Percentiles rank a stretch among this genome's conserved stretches.
These are phyloP conservation scores for Globisporangium parvum DNA, from an alignment of 352 stramenopile species.

Conservation along the genomic window DNA sequence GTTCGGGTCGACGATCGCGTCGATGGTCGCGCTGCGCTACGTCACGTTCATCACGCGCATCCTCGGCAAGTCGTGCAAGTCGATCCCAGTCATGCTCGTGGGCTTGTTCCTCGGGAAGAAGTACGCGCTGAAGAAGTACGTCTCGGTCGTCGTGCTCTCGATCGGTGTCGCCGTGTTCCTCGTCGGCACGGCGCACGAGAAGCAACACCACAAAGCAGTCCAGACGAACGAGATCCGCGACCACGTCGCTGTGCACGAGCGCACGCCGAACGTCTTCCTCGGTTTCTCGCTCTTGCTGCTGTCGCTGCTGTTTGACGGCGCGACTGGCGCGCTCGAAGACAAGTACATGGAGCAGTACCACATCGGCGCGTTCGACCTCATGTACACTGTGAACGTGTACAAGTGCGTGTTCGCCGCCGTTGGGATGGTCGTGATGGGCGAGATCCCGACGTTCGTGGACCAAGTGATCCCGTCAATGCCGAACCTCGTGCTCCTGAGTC, in stretches of 20 bases:
- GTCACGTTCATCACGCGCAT: conserved; percentile 84
- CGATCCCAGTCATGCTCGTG: conserved; percentile 81
- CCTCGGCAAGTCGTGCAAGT: conserved; percentile 86
- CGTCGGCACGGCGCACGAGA: conserved; percentile 64
- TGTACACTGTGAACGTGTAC: conserved; percentile 86
- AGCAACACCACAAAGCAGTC: conserved; percentile 41
- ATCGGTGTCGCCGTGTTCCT: conserved; percentile 75
- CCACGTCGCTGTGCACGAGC: conserved; percentile 33
- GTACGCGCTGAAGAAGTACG: conserved; percentile 77
- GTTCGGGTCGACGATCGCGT: conserved; percentile 78
- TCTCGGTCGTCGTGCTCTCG: conserved; percentile 69
- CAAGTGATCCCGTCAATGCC: conserved; percentile 51
- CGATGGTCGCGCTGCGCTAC: conserved; percentile 79
- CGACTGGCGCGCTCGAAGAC: conserved; percentile 74
- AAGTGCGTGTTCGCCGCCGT: conserved; percentile 64
- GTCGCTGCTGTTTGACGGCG: conserved; percentile 75
- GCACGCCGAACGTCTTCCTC: conserved; percentile 58
- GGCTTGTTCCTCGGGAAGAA: conserved; percentile 69
- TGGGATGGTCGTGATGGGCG: conserved; percentile 67
- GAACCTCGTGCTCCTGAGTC: conserved; percentile 63
- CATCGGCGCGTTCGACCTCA: conserved; percentile 79
- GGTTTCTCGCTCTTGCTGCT: conserved; percentile 61
- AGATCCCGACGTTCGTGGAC: conserved; percentile 58
- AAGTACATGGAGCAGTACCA: conserved; percentile 80
- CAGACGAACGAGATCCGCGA: conserved; percentile 42